These are phyloP conservation scores for Scedosporium aurantiacum DNA, from an alignment of 2,329 filamentous ascomycete species.

Conservation along the genomic window DNA sequence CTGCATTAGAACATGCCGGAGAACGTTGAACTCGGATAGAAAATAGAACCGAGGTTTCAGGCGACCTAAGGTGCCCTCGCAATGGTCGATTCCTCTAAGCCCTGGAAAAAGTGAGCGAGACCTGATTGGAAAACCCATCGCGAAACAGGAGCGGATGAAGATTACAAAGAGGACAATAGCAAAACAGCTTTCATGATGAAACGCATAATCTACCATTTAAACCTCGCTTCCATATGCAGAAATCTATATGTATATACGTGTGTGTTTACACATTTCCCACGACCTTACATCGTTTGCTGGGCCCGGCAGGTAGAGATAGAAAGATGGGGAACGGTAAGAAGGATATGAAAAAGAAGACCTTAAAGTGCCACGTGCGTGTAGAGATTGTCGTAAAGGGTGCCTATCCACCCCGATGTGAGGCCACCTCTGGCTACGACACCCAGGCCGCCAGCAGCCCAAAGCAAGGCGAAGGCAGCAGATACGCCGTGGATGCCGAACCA, in stretches of 20 bases:
- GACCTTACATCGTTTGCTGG: not conserved
- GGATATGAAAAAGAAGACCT: not conserved
- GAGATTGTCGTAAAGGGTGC: constrained; percentile 66
- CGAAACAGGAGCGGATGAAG: no score
- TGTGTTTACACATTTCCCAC: constrained; percentile 3
- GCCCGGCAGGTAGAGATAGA: not conserved
- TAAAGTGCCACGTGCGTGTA: constrained; percentile 21
- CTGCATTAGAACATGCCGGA: no score
- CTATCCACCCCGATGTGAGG: constrained; percentile 64
- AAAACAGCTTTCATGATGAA: no score
- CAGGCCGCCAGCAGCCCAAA: constrained; percentile 78
- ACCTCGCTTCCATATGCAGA: not conserved
- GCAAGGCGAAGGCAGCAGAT: constrained; percentile 40
- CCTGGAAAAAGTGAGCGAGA: no score
- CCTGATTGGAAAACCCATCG: no score
- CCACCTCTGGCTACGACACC: constrained; percentile 68
- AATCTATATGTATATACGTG: constrained; percentile 5
- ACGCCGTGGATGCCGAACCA: constrained; percentile 63
- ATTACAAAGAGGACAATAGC: no score
- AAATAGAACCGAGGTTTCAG: no score
- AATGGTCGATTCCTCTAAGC: no score
- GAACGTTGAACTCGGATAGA: not conserved
- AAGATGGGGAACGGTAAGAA: not conserved
- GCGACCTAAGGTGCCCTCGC: no score
- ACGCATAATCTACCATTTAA: not conserved